These are phyloP conservation scores for Coriolopsis trogii DNA, from an alignment of 1,284 basidiomycete genomes.

Conservation along the genomic window DNA sequence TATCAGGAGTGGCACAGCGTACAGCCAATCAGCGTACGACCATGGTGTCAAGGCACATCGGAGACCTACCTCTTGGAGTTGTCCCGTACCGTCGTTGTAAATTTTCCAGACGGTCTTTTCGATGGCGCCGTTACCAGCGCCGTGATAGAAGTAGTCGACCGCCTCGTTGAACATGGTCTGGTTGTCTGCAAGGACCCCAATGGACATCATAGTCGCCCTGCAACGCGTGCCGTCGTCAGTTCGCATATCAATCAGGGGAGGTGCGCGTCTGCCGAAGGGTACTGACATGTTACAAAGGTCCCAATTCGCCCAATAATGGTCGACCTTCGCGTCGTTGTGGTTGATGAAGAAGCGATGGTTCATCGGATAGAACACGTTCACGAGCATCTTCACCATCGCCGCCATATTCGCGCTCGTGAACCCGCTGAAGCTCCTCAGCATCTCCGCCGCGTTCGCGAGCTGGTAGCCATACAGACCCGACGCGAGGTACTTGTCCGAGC, in stretches of 20 bases:
- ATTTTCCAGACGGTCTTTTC: conserved; percentile 4
- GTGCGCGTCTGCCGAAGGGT: too few relatives aligned
- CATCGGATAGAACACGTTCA: conserved; percentile 12
- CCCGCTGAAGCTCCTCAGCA: conserved; percentile 1
- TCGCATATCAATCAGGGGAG: too few relatives aligned
- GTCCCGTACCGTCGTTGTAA: conserved; percentile 7
- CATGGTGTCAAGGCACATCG: too few relatives aligned
- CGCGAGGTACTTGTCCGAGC: conserved; percentile 12
- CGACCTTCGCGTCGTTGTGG: conserved; percentile 5
- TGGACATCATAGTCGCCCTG: conserved; percentile 8
- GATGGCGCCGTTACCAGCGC: conserved; percentile 7
- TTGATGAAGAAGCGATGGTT: conserved; percentile 7
- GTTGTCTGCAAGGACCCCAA: conserved; percentile 4
- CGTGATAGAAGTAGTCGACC: conserved; percentile 4
- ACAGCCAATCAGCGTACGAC: not conserved
- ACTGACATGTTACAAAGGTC: conserved; percentile 9
- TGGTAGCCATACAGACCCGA: conserved; percentile 8
- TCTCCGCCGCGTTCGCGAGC: conserved; percentile 11
- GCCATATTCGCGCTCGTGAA: conserved; percentile 2
- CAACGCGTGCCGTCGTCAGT: not conserved
- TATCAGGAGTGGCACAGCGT: too few relatives aligned
- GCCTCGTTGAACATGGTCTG: conserved; percentile 11
- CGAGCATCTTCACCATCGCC: conserved; percentile 1
- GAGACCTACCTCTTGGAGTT: conserved; percentile 2
- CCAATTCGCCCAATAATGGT: conserved; percentile 12